Evolutionary conservation across 805 yeast genomes (phyloP).

Genomic region (Metschnikowia bowlesiae): DNA sequence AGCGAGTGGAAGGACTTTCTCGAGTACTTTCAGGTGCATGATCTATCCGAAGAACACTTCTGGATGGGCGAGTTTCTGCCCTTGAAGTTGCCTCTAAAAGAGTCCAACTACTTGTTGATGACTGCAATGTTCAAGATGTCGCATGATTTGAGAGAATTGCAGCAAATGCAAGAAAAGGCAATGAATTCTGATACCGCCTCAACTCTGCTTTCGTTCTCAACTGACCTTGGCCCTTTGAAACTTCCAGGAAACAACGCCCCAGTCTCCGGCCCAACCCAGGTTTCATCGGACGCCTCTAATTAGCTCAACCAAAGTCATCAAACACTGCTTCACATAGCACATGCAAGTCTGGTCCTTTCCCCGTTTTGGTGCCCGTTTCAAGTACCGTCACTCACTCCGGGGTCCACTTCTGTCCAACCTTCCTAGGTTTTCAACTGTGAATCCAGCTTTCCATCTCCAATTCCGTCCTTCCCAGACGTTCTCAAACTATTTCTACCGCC

Average conservation of each 20-base stretch:
- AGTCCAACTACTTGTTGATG: conserved; percentile 57
- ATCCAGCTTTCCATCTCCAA: too few relatives aligned
- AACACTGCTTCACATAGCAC: too few relatives aligned
- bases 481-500: too few relatives aligned
- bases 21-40: conserved; percentile 23
- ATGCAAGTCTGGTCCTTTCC: too few relatives aligned
- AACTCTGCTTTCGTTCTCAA: neutral
- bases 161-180: neutral
- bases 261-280: neutral
- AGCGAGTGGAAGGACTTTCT: conserved; percentile 50
- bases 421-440: too few relatives aligned
- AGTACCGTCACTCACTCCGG: too few relatives aligned
- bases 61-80: conserved; percentile 73
- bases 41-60: conserved; percentile 23
- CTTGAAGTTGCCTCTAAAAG: conserved; percentile 61
- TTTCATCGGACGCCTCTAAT: too few relatives aligned
- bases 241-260: too few relatives aligned
- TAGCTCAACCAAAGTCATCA: too few relatives aligned
- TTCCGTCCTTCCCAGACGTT: too few relatives aligned
- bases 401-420: too few relatives aligned
- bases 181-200: neutral
- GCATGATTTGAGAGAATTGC: conserved; percentile 13
- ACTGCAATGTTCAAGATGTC: conserved; percentile 28
- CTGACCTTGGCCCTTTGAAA: neutral
- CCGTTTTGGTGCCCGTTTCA: too few relatives aligned